Base-by-base conservation (phyloP, 2,329 filamentous ascomycete genomes). In the Xylaria hypoxylon region DNA sequence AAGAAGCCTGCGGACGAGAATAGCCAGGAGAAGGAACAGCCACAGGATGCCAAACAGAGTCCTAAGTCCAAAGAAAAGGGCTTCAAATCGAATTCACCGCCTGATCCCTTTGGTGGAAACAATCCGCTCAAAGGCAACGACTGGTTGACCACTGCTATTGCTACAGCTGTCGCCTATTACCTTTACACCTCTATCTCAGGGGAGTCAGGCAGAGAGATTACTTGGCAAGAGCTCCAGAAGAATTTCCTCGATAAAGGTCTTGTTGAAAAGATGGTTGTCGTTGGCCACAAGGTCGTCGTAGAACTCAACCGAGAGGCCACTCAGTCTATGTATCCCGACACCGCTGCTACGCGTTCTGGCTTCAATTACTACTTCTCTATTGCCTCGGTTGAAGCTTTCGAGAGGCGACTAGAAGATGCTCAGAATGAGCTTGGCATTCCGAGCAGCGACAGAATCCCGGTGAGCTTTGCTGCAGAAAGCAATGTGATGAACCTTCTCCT, bases 211-310 rank as follows among this genome's bases (percentile, higher is more conserved):
- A 77, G 89, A 75, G 95, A 99, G 77, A 97, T 99, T 65, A 98
- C 96, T 62, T 99, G 94, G 93, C 94, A 99, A 81, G 96, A 99
- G 81, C 93, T 99, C 81, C 86, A 92, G 69, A 94, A 89, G 73
- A 96, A 93, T 35, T 98, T 97, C 84, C 85, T 99, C 67, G 94
- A 97, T 81, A 97, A 97, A 84, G 96, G 96, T 7, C 86, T 99
- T 26, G 94, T 99, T 22, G 92, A 97, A 81, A 97, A 94, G 83
- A 86, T 99, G 19, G 90, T 97, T 38, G 87, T 97, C 58, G 89
- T 94, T 73, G 87, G 90, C 70, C 89, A 88, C 74, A 88, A 87
- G 68, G 96, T 98, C 51, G 88, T 91, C 61, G 92, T 97, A 35
- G 88, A 93, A 71, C 84, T 96, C 55, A 89, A 96, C 77, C 89